Base-by-base conservation (phyloP, 2,329 filamentous ascomycete genomes). In the Penicillium occitanis region DNA sequence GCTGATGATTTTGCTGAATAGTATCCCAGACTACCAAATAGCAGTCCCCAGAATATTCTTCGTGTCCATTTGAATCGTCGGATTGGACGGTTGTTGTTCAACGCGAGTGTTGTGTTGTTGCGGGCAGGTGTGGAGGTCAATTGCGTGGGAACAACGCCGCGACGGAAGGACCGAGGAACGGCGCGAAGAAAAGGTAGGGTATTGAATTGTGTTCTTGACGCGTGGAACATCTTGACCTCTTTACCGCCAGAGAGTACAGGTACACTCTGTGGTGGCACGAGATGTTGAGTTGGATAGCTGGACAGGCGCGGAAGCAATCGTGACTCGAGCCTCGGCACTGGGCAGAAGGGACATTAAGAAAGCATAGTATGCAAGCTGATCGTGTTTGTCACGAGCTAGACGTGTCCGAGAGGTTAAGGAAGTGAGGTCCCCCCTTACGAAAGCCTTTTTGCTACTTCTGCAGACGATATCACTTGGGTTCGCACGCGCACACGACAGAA, bases 11-110 rank as follows among this genome's bases (percentile, higher is more conserved):
- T 72, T 10, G 73, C 75, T 13, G 65, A 64, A 5, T 63, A 65
- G n/a, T 73, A 65, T 25, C 78, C 78, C 5, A 79, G 57, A 10
- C 66, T 63, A 13, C 74, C 74, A 67, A 80, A 80, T 5, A 78
- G 67, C 11, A 70, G 70, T 5, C 71, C 70, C 67, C 78, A 80
- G 19, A 77, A 53, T 28, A 77, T 63, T 48, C 76, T 74, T 48
- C 78, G 78, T 28, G 70, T 71, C 76, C 77, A 79, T 69, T 69
- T 73, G 60, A 71, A 74, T 44, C 17, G 55, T 37, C 5, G 40
- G 11, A 44, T 25, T 22, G 19, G 30, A 14, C 28, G 25, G 46
- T 66, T 67, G 66, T 48, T 19, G 68, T 68, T 37, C 71, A 35
- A 60, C 65, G 64, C 46, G 65, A 61, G 13, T 22, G 69, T 66